Evolutionary conservation across 257 asterid genomes (phyloP).

Genomic region (Plantago major): DNA sequence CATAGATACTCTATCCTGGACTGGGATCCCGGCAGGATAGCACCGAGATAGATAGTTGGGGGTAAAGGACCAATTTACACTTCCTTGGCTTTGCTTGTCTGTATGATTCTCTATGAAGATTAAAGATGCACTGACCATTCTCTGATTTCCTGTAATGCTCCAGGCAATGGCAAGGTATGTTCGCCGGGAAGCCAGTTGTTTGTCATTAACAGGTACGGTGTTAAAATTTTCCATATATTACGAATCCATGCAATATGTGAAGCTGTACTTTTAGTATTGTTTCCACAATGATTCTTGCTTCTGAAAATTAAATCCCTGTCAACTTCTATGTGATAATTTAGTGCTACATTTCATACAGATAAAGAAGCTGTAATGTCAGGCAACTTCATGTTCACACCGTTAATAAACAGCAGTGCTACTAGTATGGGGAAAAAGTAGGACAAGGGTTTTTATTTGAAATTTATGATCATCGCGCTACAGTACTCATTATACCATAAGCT

Average conservation of each 20-base stretch:
- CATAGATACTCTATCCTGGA: background rate
- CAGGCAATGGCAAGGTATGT: constrained; percentile 85
- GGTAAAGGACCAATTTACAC: no score
- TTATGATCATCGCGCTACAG: no score
- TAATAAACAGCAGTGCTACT: constrained; percentile 34
- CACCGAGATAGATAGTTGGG: background rate
- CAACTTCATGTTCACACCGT: constrained; percentile 70
- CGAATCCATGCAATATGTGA: constrained; percentile 5
- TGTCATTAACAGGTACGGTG: constrained; percentile 69
- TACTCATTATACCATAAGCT: no score
- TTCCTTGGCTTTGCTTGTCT: no score
- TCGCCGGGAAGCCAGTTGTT: constrained; percentile 62
- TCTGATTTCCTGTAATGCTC: constrained; percentile 15
- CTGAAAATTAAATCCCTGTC: background rate
- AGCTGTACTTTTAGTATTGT: background rate
- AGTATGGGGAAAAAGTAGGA: constrained; percentile 18
- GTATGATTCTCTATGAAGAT: background rate
- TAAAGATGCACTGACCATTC: constrained; percentile 13
- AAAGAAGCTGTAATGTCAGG: constrained; percentile 73
- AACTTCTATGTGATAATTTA: constrained; percentile 8
- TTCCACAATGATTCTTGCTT: background rate
- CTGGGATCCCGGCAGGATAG: background rate
- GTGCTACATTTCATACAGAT: constrained; percentile 38
- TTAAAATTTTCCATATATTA: constrained; percentile 4
- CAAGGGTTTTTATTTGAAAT: background rate